Percentiles rank a stretch among this genome's conserved stretches.
Evolutionary conservation across 1,139 yeast species (phyloP).

Genomic region (Yamadazyma mexicana): DNA sequence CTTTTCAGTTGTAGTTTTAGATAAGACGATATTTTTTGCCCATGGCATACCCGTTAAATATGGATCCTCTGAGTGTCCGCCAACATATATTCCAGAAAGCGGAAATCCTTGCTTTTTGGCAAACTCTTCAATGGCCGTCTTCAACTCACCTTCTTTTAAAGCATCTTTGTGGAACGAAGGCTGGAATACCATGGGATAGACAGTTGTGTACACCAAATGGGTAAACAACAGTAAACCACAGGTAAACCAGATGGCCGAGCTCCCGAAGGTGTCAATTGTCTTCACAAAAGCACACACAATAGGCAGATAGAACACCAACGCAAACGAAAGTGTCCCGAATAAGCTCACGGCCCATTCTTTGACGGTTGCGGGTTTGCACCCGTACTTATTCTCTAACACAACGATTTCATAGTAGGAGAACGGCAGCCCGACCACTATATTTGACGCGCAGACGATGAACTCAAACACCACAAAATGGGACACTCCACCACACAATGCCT

Average conservation of each 20-base stretch:
- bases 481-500: constrained; percentile 52
- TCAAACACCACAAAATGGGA: constrained; percentile 70
- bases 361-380: constrained; percentile 83
- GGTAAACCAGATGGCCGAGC: constrained; percentile 74
- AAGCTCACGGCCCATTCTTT: constrained; percentile 71
- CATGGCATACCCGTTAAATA: constrained; percentile 95
- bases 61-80: constrained; percentile 95
- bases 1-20: constrained; percentile 83
- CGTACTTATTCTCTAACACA: constrained; percentile 87
- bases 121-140: constrained; percentile 73
- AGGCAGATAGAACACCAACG: constrained; percentile 67
- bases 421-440: constrained; percentile 63
- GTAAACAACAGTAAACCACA: constrained; percentile 70
- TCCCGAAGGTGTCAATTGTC: constrained; percentile 78
- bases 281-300: constrained; percentile 72
- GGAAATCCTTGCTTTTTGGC: constrained; percentile 86
- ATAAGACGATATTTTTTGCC: constrained; percentile 92
- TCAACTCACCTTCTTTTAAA: constrained; percentile 85
- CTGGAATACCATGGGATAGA: constrained; percentile 80
- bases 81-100: constrained; percentile 75
- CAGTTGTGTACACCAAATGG: constrained; percentile 70
- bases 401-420: constrained; percentile 73
- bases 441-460: constrained; percentile 39
- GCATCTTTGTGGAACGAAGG: constrained; percentile 90
- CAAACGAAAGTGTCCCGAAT: constrained; percentile 57